A percentile compares a stretch with the other conserved stretches of the same genome.
Evolutionary conservation across 116 monocot genomes (phyloP).

Genomic region (Posidonia oceanica): DNA sequence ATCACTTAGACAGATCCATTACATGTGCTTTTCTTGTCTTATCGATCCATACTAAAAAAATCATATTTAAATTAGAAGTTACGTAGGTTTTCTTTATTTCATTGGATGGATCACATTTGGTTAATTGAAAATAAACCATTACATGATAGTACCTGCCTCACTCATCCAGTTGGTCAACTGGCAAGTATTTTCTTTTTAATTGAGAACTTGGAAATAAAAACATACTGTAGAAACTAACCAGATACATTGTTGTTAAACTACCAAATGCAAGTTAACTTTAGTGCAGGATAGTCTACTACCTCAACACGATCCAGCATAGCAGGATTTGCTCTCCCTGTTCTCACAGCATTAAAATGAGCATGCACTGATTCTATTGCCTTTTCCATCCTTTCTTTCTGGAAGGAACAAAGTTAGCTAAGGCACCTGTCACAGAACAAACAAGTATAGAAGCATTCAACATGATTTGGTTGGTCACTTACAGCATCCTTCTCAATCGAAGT

Average conservation of each 20-base stretch:
- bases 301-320: conserved; percentile 88
- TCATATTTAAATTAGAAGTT: no score
- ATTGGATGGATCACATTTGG: no score
- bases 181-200: no score
- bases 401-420: neutral
- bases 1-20: no score
- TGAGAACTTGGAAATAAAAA: no score
- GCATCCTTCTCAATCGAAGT: conserved; percentile 11
- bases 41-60: no score
- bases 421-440: neutral
- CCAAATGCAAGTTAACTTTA: conserved; percentile 1
- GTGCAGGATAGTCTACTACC: conserved; percentile 20
- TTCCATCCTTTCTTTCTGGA: conserved; percentile 90
- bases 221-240: no score
- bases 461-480: conserved; percentile 3
- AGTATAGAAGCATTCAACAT: neutral
- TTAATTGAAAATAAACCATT: no score
- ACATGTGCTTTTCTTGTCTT: no score
- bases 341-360: conserved; percentile 72
- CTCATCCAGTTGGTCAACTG: no score
- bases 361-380: conserved; percentile 72
- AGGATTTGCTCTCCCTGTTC: conserved; percentile 93
- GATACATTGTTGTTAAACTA: neutral
- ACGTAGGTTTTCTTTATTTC: no score
- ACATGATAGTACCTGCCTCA: no score